Evolutionary conservation across 768 basidiomycete species (phyloP).

Genomic region (Russula virescens): DNA sequence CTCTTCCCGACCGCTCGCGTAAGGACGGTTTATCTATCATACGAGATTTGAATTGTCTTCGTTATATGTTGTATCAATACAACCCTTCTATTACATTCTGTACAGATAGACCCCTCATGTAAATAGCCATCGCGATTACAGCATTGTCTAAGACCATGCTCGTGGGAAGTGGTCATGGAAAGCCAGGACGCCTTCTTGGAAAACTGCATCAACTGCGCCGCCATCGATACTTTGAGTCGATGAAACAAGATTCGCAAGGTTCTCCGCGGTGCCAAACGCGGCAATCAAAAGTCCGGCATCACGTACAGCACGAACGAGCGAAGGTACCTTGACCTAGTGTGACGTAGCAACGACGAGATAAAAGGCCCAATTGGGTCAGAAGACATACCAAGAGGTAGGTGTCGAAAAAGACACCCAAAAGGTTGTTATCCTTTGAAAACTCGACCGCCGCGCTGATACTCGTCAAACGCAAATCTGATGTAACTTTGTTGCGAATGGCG

Average conservation of each 20-base stretch:
- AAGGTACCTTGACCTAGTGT: slow-evolving; percentile 78
- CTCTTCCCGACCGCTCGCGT: slow-evolving; percentile 6
- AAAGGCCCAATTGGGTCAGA: not conserved
- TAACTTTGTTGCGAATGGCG: slow-evolving; percentile 34
- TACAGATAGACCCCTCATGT: slow-evolving; percentile 16
- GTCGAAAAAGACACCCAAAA: slow-evolving; percentile 88
- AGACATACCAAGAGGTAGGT: slow-evolving; percentile 73
- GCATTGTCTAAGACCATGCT: slow-evolving; percentile 40
- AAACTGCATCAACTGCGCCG: slow-evolving; percentile 62
- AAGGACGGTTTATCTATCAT: slow-evolving; percentile 15
- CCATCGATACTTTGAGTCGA: slow-evolving; percentile 36
- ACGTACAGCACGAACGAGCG: slow-evolving; percentile 81
- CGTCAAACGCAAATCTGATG: slow-evolving; percentile 45
- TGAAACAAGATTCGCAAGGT: slow-evolving; percentile 32
- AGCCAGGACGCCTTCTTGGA: slow-evolving; percentile 57
- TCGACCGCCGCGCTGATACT: slow-evolving; percentile 90
- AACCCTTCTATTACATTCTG: slow-evolving; percentile 20
- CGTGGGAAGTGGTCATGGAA: slow-evolving; percentile 64
- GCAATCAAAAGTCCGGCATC: slow-evolving; percentile 86
- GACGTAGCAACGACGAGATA: slow-evolving; percentile 15
- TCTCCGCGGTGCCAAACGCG: slow-evolving; percentile 60
- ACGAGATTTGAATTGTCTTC: not conserved
- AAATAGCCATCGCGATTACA: slow-evolving; percentile 15
- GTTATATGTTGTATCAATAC: slow-evolving; percentile 20
- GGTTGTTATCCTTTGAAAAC: slow-evolving; percentile 87